Evolutionary conservation across 805 yeast genomes (phyloP), one percentile per base, ranked within the genome.

Genomic region (Saccharomycopsis guyanensis): DNA sequence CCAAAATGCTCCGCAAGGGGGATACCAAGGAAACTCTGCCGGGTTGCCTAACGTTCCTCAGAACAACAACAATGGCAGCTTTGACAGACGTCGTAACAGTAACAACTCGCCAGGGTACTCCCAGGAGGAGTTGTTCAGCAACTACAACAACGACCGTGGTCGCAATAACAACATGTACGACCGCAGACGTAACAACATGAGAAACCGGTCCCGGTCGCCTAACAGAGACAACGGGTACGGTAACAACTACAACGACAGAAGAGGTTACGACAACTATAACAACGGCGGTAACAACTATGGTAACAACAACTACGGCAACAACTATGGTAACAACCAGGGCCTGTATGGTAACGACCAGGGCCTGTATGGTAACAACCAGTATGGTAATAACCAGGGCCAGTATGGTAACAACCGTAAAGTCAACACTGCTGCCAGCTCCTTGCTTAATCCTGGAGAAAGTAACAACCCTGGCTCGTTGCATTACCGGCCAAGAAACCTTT

Each of bases 391-490:
- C 13, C 45, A 45, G 15, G 37, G 45, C 37, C 29, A 22, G 12
- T 40, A 29, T 34, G 6, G 23, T 4, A 40, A 37, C 12, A 50
- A 43, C 41, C 45, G 43, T 13, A 41, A 42, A 18, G 29, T 41
- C 20, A 38, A 43, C 39, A 38, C 42, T 31, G 46, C 49, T 24
- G 46, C 40, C 16, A 62, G 64, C 34, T 52, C 57, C 22, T 57
- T 63, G 40, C 63, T 66, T 49, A 66, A 59, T 43, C 70, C 68
- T 43, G 78, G 80, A 45, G 93, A 85, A 63, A 65, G 68, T 55
- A 85, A 85, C 59, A 64, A 71, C 4, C 86, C 85, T 34, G 81
- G 85, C 2, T 81, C 80, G 43, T 80, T 84, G 2, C 88, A 85
- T 63, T 84, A 68, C 63, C 78, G 95, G 64, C 81, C 82, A n/a